Conservation (phyloP, 179 eudicot species). For the Beta lomatogona region DNA sequence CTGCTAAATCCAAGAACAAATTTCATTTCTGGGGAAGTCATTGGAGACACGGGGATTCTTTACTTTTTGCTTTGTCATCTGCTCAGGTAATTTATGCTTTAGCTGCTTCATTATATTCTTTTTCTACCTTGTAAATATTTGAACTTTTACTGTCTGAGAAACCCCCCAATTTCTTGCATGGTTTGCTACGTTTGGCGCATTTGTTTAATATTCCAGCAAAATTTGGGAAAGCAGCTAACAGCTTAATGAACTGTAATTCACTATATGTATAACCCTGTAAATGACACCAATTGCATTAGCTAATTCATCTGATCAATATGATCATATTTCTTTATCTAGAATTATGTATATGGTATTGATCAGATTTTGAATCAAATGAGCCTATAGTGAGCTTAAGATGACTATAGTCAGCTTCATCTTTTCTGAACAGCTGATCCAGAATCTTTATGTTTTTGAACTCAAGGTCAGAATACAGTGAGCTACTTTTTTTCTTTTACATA, state of each 20-base stretch:
- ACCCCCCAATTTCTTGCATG: background rate
- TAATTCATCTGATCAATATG: background rate
- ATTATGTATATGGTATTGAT: no score
- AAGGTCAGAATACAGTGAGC: no score
- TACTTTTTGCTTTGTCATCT: constrained; percentile 83
- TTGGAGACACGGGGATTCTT: constrained; percentile 94
- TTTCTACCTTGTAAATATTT: background rate
- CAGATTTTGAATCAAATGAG: no score
- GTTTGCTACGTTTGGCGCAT: background rate
- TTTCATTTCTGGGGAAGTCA: constrained; percentile 97
- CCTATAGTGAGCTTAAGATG: no score
- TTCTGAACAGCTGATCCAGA: no score
- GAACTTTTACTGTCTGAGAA: background rate
- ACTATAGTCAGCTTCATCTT: no score
- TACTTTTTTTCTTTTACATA: no score
- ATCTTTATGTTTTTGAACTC: no score
- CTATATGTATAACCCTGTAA: background rate
- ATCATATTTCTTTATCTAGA: background rate
- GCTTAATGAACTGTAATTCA: background rate
- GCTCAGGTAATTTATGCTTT: constrained; percentile 70
- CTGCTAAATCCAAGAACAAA: constrained; percentile 94
- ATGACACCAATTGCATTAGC: background rate
- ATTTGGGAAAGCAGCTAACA: background rate
- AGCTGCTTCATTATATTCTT: background rate
- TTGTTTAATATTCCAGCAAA: background rate